These are phyloP conservation scores for Xylaria cubensis DNA, from an alignment of 495 filamentous ascomycete species.

Conservation along the genomic window DNA sequence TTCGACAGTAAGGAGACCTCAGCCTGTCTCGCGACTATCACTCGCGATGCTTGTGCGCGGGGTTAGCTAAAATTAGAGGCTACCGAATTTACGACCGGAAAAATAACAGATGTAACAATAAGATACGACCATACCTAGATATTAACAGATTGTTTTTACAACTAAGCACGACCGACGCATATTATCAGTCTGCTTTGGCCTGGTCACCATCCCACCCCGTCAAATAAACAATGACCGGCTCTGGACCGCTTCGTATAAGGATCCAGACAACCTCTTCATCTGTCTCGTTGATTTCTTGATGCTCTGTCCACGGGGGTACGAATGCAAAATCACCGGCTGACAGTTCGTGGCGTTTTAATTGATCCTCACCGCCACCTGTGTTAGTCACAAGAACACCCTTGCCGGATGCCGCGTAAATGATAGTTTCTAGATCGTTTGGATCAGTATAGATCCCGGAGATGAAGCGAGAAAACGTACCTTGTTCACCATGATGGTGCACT, in stretches of 20 bases:
- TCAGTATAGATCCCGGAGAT: background rate
- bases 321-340: slow-evolving; percentile 68
- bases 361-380: slow-evolving; percentile 46
- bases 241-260: slow-evolving; percentile 62
- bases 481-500: slow-evolving; percentile 56
- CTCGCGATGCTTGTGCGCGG: slow-evolving; percentile 47
- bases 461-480: slow-evolving; percentile 45
- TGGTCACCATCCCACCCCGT: slow-evolving; percentile 60
- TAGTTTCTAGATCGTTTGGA: slow-evolving; percentile 44
- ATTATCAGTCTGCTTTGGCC: slow-evolving; percentile 36
- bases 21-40: slow-evolving; percentile 50
- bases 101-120: background rate
- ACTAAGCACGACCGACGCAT: slow-evolving; percentile 8
- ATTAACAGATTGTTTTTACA: background rate
- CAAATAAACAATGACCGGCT: slow-evolving; percentile 64
- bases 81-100: background rate
- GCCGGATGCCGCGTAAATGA: slow-evolving; percentile 53
- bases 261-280: slow-evolving; percentile 65
- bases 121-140: slow-evolving; percentile 13
- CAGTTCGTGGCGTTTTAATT: slow-evolving; percentile 59
- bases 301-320: slow-evolving; percentile 68
- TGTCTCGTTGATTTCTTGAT: slow-evolving; percentile 70
- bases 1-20: slow-evolving; percentile 60
- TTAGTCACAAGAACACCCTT: slow-evolving; percentile 49
- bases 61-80: slow-evolving; percentile 17